These are phyloP conservation scores for Suillus tomentosus DNA, from an alignment of 768 basidiomycete genomes.

Conservation along the genomic window DNA sequence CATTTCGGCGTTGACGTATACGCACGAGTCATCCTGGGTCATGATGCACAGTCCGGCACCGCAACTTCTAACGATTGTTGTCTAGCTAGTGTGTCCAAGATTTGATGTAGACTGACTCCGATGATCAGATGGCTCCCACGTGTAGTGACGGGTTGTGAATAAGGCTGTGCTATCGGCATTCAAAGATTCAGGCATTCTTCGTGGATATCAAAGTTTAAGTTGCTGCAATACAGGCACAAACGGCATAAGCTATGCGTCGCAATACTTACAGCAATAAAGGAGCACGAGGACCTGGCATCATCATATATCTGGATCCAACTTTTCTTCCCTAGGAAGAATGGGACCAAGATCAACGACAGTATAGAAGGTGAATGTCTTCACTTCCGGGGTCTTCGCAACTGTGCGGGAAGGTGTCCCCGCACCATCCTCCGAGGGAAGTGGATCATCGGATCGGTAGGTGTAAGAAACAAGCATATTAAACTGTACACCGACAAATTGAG, in stretches of 20 bases:
- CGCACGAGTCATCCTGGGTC: constrained; percentile 2
- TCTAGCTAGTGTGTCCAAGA: too few relatives aligned
- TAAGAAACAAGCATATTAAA: constrained; percentile 94
- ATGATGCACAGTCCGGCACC: background rate
- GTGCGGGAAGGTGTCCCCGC: constrained; percentile 47
- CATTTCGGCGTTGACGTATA: background rate
- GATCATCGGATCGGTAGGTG: constrained; percentile 91
- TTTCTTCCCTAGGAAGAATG: constrained; percentile 64
- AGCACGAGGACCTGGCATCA: background rate
- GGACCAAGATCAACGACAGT: constrained; percentile 79
- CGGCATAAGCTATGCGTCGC: background rate
- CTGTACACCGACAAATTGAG: constrained; percentile 41
- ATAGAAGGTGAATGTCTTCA: constrained; percentile 90
- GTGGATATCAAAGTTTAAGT: too few relatives aligned
- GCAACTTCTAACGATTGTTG: too few relatives aligned
- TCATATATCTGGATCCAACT: constrained; percentile 24
- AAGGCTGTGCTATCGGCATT: background rate
- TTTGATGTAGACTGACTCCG: too few relatives aligned
- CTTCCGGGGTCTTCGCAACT: constrained; percentile 60
- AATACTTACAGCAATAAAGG: too few relatives aligned
- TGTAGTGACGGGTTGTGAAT: background rate
- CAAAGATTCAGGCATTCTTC: background rate
- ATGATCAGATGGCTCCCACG: too few relatives aligned
- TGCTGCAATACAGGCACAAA: background rate
- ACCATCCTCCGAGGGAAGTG: constrained; percentile 63